A percentile compares a stretch with the other conserved stretches of the same genome.
These are phyloP conservation scores for Lentinula lateritia DNA, from an alignment of 768 basidiomycete species.

Conservation along the genomic window DNA sequence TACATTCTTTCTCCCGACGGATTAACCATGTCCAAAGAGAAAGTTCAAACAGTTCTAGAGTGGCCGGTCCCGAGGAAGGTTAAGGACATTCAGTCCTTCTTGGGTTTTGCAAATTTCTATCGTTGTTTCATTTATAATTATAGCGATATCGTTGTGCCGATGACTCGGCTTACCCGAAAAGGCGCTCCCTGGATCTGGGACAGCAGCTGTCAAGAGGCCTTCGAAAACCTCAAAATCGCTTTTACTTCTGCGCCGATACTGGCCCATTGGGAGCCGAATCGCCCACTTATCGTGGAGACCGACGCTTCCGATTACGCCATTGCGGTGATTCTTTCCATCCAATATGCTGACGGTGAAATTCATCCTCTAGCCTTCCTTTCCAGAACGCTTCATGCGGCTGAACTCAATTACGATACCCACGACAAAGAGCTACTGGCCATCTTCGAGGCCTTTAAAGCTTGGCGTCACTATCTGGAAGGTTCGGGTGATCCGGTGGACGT, in stretches of 20 bases:
- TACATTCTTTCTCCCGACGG: too few relatives aligned
- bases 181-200: too few relatives aligned
- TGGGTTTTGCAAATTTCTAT: too few relatives aligned
- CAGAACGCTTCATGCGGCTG: slow-evolving; percentile 9
- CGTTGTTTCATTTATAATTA: too few relatives aligned
- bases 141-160: too few relatives aligned
- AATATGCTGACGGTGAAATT: slow-evolving; percentile 34
- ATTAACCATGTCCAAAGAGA: too few relatives aligned
- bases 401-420: not conserved
- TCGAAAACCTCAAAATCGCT: too few relatives aligned
- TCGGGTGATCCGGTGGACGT: not conserved
- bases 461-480: not conserved
- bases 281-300: slow-evolving; percentile 19
- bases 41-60: too few relatives aligned
- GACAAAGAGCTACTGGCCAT: not conserved
- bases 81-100: too few relatives aligned
- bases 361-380: slow-evolving; percentile 31
- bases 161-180: too few relatives aligned
- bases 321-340: slow-evolving; percentile 30
- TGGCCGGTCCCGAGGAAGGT: too few relatives aligned
- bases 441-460: not conserved
- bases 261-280: slow-evolving; percentile 3
- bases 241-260: slow-evolving; percentile 5
- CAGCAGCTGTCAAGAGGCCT: too few relatives aligned
- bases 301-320: slow-evolving; percentile 27